A percentile compares a stretch with the other conserved stretches of the same genome.
Evolutionary conservation across 805 yeast genomes (phyloP).

Genomic region (Pichia insulana): DNA sequence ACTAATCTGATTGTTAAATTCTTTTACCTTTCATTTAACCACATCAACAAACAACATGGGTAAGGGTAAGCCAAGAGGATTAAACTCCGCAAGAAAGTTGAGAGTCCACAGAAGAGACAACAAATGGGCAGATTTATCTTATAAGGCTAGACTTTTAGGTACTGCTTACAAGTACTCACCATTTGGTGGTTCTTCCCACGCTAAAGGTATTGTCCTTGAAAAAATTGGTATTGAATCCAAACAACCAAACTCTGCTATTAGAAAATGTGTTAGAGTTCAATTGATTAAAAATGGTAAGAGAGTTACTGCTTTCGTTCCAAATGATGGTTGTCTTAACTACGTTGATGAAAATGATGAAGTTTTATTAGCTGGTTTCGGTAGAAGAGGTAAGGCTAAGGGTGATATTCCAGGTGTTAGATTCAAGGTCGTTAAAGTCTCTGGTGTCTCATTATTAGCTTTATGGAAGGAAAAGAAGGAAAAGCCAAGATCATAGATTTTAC

Average conservation of each 20-base stretch:
- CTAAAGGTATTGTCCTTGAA: constrained; percentile 99
- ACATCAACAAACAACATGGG: constrained; percentile 60
- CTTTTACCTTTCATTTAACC: background rate
- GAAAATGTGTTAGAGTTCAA: constrained; percentile 99
- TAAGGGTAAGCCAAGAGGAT: constrained; percentile 99
- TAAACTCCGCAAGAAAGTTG: constrained; percentile 99
- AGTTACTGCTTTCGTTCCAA: constrained; percentile 99
- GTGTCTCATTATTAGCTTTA: constrained; percentile 98
- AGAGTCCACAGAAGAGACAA: constrained; percentile 99
- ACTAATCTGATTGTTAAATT: background rate
- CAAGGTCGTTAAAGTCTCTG: constrained; percentile 99
- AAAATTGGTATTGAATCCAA: constrained; percentile 99
- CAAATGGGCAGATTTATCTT: constrained; percentile 99
- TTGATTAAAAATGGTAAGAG: constrained; percentile 99
- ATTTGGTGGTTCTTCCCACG: constrained; percentile 99
- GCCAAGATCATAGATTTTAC: constrained; percentile 83
- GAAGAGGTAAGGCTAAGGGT: constrained; percentile 99
- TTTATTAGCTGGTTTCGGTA: constrained; percentile 99
- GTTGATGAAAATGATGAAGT: constrained; percentile 99
- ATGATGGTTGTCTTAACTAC: constrained; percentile 99
- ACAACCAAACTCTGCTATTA: constrained; percentile 99
- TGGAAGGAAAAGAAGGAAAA: constrained; percentile 99
- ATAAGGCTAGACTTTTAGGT: constrained; percentile 98
- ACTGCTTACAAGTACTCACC: constrained; percentile 99
- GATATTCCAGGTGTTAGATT: constrained; percentile 99